A percentile compares a stretch with the other conserved stretches of the same genome.
Evolutionary conservation across 805 yeast genomes (phyloP).

Genomic region (Maudiozyma barnettii): DNA sequence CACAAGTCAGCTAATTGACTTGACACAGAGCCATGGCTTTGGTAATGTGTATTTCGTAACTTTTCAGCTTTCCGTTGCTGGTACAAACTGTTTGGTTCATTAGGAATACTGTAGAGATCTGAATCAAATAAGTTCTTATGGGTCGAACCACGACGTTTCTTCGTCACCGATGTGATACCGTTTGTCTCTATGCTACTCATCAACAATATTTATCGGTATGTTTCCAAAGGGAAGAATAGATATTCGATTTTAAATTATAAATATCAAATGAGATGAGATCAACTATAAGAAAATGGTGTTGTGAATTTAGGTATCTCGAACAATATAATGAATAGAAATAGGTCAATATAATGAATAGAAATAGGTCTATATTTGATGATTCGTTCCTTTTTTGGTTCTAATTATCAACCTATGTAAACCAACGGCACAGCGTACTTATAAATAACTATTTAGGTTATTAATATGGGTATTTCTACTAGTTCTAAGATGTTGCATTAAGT

Average conservation of each 20-base stretch:
- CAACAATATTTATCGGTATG: neutral
- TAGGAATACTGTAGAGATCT: slow-evolving; percentile 11
- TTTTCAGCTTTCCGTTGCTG: slow-evolving; percentile 2
- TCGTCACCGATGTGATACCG: neutral
- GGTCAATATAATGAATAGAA: too few relatives aligned
- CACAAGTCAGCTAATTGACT: neutral
- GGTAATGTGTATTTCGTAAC: neutral
- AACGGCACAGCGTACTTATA: too few relatives aligned
- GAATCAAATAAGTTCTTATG: slow-evolving; percentile 21
- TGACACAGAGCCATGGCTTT: neutral
- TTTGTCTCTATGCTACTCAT: slow-evolving; percentile 1
- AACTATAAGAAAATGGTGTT: too few relatives aligned
- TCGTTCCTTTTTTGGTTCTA: too few relatives aligned
- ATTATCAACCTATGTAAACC: too few relatives aligned
- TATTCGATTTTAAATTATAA: neutral
- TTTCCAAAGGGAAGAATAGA: neutral
- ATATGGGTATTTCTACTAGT: too few relatives aligned
- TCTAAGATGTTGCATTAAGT: too few relatives aligned
- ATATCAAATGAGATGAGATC: too few relatives aligned
- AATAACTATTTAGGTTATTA: too few relatives aligned
- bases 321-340: too few relatives aligned
- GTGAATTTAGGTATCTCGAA: too few relatives aligned
- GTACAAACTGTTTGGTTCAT: slow-evolving; percentile 9
- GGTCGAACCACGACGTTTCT: slow-evolving; percentile 10
- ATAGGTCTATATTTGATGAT: too few relatives aligned